A percentile compares a stretch with the other conserved stretches of the same genome.
phyloP scores from a whole-genome alignment of 2,329 filamentous ascomycete species.

The Whalleya microplaca region DNA sequence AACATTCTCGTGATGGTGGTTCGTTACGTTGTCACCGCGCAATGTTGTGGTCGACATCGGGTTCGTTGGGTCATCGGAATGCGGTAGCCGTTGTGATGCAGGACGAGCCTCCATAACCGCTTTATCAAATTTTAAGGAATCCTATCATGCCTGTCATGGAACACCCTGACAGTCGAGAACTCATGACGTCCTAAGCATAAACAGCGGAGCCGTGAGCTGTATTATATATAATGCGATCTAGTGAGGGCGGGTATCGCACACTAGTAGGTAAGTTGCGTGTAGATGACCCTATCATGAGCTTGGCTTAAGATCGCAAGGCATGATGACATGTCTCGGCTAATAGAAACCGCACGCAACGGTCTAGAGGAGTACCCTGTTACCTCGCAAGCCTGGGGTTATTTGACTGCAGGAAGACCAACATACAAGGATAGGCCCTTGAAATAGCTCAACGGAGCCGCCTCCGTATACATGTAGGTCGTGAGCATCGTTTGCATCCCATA shows the following conservation, averaged over 20 bases:
- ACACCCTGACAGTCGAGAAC: not conserved
- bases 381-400: not conserved
- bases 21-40: not conserved
- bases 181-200: not conserved
- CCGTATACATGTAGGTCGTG: too few species aligned
- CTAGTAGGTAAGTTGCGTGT: not conserved
- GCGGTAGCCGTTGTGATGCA: not conserved
- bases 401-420: not conserved
- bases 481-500: not conserved
- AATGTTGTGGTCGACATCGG: not conserved
- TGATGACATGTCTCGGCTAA: not conserved
- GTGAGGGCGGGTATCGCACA: not conserved
- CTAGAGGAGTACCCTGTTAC: not conserved
- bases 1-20: not conserved
- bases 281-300: not conserved
- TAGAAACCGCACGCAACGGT: not conserved
- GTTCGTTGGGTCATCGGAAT: conserved; percentile 1
- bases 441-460: not conserved
- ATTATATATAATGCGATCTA: not conserved
- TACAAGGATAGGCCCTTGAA: not conserved
- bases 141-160: not conserved
- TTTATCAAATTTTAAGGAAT: not conserved
- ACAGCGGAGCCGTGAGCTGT: not conserved
- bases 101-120: not conserved
- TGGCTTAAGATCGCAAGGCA: not conserved